phyloP scores from a whole-genome alignment of 1,139 yeast species.

The Nadsonia starkeyi-henricii region DNA sequence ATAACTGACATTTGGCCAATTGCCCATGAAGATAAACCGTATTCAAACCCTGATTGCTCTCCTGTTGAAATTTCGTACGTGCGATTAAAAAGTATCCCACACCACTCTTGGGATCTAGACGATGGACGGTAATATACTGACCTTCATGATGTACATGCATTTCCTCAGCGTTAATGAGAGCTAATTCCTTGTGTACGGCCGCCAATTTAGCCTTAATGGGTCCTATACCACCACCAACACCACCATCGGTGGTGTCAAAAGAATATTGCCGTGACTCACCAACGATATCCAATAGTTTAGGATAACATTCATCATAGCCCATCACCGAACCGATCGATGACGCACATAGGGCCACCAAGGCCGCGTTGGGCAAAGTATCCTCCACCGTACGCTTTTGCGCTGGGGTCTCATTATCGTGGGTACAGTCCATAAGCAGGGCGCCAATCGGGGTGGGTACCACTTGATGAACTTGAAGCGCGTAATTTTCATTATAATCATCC shows the following conservation, averaged over 20 bases:
- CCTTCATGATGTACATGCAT: constrained; percentile 92
- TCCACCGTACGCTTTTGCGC: constrained; percentile 81
- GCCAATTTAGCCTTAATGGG: constrained; percentile 46
- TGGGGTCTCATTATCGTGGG: constrained; percentile 91
- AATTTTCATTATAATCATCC: constrained; percentile 9
- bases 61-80: constrained; percentile 52
- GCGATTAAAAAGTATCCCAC: constrained; percentile 84
- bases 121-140: constrained; percentile 80
- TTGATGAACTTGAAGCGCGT: constrained; percentile 22
- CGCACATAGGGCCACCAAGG: constrained; percentile 82
- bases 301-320: constrained; percentile 90
- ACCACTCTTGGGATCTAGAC: constrained; percentile 73
- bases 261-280: constrained; percentile 55
- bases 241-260: constrained; percentile 23
- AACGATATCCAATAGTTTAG: constrained; percentile 70
- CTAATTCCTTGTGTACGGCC: constrained; percentile 53
- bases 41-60: constrained; percentile 24
- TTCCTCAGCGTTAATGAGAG: constrained; percentile 61
- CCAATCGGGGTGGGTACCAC: constrained; percentile 64
- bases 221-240: constrained; percentile 49
- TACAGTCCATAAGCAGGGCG: constrained; percentile 93
- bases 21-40: constrained; percentile 53
- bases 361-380: constrained; percentile 90
- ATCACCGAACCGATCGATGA: constrained; percentile 91
- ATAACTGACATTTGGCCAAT: constrained; percentile 43